Percentiles rank a stretch among this genome's conserved stretches.
Evolutionary conservation across 2,329 filamentous ascomycete species (phyloP).

Genomic region (Diaporthe ilicicola): DNA sequence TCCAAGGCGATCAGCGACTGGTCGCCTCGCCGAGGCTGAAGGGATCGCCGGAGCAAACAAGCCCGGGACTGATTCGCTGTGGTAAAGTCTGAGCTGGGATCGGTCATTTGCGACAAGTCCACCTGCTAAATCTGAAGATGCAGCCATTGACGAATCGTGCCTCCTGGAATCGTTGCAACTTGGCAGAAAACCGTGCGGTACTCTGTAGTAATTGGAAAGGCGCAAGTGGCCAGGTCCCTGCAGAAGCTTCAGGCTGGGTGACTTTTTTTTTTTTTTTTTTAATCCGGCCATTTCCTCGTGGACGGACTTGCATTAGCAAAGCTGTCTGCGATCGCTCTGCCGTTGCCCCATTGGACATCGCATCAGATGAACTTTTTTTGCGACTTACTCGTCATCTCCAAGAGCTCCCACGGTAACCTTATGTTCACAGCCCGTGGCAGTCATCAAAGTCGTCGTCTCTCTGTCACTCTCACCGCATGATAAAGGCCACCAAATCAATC

Average conservation of each 20-base stretch:
- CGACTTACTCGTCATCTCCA: constrained; percentile 15
- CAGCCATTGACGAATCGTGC: constrained; percentile 24
- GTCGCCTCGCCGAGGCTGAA: constrained; percentile 34
- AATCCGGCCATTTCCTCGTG: neutral
- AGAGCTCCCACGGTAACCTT: neutral
- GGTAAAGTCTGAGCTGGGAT: constrained; percentile 21
- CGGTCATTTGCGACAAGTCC: constrained; percentile 24
- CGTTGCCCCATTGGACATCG: constrained; percentile 13
- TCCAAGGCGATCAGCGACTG: constrained; percentile 29
- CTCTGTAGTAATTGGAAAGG: neutral
- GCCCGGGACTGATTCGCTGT: constrained; percentile 27
- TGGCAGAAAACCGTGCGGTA: neutral
- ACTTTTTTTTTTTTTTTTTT: neutral
- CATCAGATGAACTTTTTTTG: neutral
- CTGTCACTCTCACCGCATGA: constrained; percentile 13
- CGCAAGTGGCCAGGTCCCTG: constrained; percentile 2
- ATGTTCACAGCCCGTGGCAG: neutral
- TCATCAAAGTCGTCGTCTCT: neutral
- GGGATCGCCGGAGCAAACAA: constrained; percentile 23
- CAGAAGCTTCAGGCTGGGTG: neutral
- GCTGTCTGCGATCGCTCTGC: neutral
- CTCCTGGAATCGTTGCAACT: constrained; percentile 3
- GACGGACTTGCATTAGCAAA: neutral
- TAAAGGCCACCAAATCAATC: neutral
- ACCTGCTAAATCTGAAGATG: constrained; percentile 21